phyloP scores from a whole-genome alignment of 208 protist genomes.

The Acanthamoeba royreba region DNA sequence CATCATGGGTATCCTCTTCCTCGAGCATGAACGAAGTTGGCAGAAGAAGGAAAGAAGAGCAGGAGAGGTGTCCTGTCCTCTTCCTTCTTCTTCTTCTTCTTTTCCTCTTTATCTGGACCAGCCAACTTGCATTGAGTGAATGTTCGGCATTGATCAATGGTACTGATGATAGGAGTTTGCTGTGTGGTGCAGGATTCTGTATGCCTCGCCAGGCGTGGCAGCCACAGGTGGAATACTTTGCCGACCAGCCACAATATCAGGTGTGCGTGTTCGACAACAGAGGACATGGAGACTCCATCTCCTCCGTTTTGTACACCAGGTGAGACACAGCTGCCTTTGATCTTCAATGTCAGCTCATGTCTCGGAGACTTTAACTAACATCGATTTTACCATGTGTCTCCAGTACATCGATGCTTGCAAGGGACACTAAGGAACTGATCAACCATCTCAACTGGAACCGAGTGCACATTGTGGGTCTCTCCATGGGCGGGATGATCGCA shows the following conservation, averaged over 20 bases:
- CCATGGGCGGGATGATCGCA: conserved; percentile 7
- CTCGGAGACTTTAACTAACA: too few species aligned
- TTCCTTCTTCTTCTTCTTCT: too few species aligned
- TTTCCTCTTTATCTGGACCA: background rate
- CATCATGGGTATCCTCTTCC: conserved; percentile 35
- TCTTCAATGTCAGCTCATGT: too few species aligned
- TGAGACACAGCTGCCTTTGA: too few species aligned
- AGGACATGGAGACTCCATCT: background rate
- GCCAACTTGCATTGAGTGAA: too few species aligned
- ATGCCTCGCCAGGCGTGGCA: background rate
- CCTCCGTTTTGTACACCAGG: background rate
- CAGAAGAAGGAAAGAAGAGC: too few species aligned
- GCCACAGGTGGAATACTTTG: background rate
- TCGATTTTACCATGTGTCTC: too few species aligned
- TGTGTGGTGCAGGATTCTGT: background rate
- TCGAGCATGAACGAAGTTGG: too few species aligned
- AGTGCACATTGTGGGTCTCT: background rate
- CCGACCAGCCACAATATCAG: background rate
- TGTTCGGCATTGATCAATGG: too few species aligned
- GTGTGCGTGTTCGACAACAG: conserved; percentile 9
- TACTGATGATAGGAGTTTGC: too few species aligned
- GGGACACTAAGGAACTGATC: background rate
- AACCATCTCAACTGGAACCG: background rate
- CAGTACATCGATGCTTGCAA: background rate
- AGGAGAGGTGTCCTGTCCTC: too few species aligned